Evolutionary conservation across 129 eudicot species (phyloP).

Genomic region (Gnaphalium uliginosum): DNA sequence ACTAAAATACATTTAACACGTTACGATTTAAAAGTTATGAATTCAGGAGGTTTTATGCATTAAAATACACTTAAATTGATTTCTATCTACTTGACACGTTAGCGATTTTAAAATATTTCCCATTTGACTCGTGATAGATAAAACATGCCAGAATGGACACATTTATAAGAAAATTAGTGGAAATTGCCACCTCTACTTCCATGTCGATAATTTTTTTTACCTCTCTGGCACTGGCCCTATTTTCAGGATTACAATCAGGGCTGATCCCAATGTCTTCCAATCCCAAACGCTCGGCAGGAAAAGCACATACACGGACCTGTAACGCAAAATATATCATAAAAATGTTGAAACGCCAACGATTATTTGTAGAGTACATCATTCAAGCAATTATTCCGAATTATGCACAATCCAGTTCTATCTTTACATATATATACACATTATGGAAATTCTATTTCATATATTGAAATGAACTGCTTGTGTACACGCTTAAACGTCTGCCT

Average conservation of each 20-base stretch:
- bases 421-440: background rate
- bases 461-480: background rate
- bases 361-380: background rate
- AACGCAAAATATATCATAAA: conserved; percentile 18
- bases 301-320: conserved; percentile 93
- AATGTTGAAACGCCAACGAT: background rate
- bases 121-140: too few relatives aligned
- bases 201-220: conserved; percentile 21
- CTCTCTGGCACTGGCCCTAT: conserved; percentile 77
- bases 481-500: background rate
- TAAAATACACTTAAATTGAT: too few relatives aligned
- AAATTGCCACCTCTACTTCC: too few relatives aligned
- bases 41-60: too few relatives aligned
- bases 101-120: too few relatives aligned
- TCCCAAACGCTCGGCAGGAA: conserved; percentile 83
- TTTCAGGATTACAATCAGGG: conserved; percentile 93
- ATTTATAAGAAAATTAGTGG: background rate
- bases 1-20: too few relatives aligned
- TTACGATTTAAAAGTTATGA: too few relatives aligned
- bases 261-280: conserved; percentile 89
- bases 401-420: background rate
- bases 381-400: background rate
- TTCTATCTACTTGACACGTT: too few relatives aligned
- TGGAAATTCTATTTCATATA: background rate
- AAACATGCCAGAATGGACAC: too few relatives aligned